Evolutionary conservation across 176 grass and related monocot genomes (phyloP).

Genomic region (Guadua angustifolia): DNA sequence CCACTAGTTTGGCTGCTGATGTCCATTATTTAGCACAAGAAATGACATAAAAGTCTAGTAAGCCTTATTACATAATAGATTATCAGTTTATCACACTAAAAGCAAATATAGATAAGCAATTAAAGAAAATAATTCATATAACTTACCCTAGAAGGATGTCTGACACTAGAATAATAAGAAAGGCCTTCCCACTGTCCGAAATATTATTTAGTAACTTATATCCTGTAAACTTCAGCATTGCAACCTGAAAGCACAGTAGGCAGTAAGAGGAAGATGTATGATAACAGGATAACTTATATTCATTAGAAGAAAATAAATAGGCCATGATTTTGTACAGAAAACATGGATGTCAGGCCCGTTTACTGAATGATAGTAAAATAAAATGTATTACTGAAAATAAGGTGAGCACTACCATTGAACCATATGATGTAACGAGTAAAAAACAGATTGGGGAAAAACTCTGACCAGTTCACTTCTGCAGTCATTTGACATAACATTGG

Average conservation of each 20-base stretch:
- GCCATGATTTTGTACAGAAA: background rate
- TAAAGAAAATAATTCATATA: conserved; percentile 41
- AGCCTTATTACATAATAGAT: background rate
- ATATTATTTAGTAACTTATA: conserved; percentile 95
- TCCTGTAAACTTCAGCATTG: conserved; percentile 95
- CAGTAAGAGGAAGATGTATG: conserved; percentile 23
- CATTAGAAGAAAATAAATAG: conserved; percentile 14
- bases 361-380: conserved; percentile 32
- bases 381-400: background rate
- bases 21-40: background rate
- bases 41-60: background rate
- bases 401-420: background rate
- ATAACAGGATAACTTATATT: conserved; percentile 33
- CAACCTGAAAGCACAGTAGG: conserved; percentile 63
- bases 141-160: conserved; percentile 94
- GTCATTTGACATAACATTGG: background rate
- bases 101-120: conserved; percentile 8
- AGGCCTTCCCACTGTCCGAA: conserved; percentile 90
- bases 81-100: background rate
- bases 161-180: conserved; percentile 86
- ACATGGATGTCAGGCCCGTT: background rate
- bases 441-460: background rate
- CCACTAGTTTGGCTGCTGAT: background rate
- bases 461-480: background rate
- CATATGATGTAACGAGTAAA: conserved; percentile 6